Evolutionary conservation across 2,329 filamentous ascomycete species (phyloP).

Genomic region (Penicillium sp.): DNA sequence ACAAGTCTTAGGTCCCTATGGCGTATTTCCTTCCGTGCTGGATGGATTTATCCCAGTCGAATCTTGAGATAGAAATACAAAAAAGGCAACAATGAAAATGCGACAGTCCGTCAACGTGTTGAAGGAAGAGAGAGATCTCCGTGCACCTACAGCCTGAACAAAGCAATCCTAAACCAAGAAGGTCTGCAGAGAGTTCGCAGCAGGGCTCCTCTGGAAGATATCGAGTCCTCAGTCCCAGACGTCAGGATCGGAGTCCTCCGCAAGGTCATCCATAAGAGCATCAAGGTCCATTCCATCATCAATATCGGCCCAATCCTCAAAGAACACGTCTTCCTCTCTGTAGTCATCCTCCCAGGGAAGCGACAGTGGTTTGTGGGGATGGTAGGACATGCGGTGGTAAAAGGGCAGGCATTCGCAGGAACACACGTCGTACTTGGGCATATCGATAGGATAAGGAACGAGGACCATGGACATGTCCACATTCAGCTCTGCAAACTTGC

Average conservation of each 20-base stretch:
- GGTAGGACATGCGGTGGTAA: conserved; percentile 5
- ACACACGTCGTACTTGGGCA: conserved; percentile 4
- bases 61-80: not conserved
- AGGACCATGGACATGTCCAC: not conserved
- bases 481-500: not conserved
- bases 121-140: not conserved
- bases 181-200: not conserved
- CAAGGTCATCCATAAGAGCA: not conserved
- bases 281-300: conserved; percentile 1
- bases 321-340: not conserved
- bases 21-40: not conserved
- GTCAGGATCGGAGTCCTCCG: not conserved
- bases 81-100: not conserved
- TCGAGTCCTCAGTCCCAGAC: not conserved
- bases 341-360: not conserved
- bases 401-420: conserved; percentile 6
- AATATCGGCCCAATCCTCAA: conserved; percentile 4
- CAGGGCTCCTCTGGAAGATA: not conserved
- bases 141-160: not conserved
- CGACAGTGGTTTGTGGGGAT: not conserved
- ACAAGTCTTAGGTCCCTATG: not conserved
- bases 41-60: not conserved
- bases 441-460: conserved; percentile 1
- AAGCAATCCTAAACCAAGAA: not conserved
- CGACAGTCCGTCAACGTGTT: not conserved